Evolutionary conservation across 495 filamentous ascomycete genomes (phyloP), one percentile per base, ranked within the genome.

Genomic region (Tetracladium marchalianum): DNA sequence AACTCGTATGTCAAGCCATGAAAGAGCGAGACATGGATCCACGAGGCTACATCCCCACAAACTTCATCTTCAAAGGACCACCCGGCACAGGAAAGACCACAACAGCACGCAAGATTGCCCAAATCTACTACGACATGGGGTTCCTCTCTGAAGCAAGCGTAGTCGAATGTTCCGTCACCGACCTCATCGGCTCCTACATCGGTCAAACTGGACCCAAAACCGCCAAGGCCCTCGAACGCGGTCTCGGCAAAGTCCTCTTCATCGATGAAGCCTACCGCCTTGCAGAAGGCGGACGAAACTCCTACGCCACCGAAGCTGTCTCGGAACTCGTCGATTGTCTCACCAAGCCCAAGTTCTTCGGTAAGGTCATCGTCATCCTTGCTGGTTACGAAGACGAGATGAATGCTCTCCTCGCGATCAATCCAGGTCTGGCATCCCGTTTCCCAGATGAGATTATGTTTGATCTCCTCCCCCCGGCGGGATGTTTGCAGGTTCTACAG

Each of bases 361-460:
- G 73, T 39, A 87, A 82, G 47, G 57, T 92, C 1, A 68, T 92
- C 35, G 69, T 84, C 12, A 85, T 92, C 36, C 67, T 90, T 0
- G 85, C 86, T 0, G 85, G 85, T 1, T 88, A 90, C 47, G 74
- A 78, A 27, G 46, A 64, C 0, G 80, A 87, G 31, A 88, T 90
- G 52, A 79, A 89, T 55, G 65, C 70, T 0, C 70, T 92, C 1
- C 77, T 90, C 74, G 54, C 61, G 5, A 69, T 71, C 35, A 84
- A 83, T 48, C 64, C 72, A 0, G 78, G 79, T 1, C 61, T 85
- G 11, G 68, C 76, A 0, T 71, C 70, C 41, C 66, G 81, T 8
- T 85, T 86, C 57, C 72, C 80, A 1, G 73, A 72, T 35, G 62
- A 67, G 11, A 58, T 84, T n/a, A 52, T 63, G 40, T 84, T 83